Percentiles rank a stretch among this genome's conserved stretches.
phyloP scores from a whole-genome alignment of 768 basidiomycete genomes.

The Leucocoprinus birnbaumii region DNA sequence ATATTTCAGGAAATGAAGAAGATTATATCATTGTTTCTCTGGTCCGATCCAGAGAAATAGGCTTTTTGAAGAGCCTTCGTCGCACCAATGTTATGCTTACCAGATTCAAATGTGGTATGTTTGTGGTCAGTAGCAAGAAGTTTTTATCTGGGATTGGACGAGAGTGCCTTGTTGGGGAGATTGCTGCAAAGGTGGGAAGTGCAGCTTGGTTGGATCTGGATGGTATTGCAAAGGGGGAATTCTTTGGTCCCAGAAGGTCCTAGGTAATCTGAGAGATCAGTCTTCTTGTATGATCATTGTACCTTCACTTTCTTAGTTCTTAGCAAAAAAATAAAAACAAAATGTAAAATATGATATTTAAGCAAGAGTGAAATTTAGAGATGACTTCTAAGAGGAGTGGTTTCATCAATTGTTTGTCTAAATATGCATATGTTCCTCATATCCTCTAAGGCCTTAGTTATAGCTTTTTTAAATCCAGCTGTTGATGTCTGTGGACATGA shows the following conservation, averaged over 20 bases:
- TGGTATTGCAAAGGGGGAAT: constrained; percentile 34
- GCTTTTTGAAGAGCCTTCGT: constrained; percentile 63
- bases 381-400: constrained; percentile 22
- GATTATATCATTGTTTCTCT: constrained; percentile 73
- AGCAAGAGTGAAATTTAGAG: constrained; percentile 20
- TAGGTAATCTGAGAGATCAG: background rate
- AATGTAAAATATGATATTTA: constrained; percentile 1
- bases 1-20: constrained; percentile 70
- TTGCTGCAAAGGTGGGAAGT: constrained; percentile 33
- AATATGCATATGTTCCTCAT: constrained; percentile 58
- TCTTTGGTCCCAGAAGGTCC: constrained; percentile 5
- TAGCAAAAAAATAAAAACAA: constrained; percentile 1
- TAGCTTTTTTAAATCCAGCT: constrained; percentile 53
- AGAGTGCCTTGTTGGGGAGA: constrained; percentile 40
- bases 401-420: constrained; percentile 18
- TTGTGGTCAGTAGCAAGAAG: constrained; percentile 58
- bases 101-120: constrained; percentile 77
- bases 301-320: background rate
- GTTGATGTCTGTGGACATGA: constrained; percentile 73
- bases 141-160: constrained; percentile 58
- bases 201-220: constrained; percentile 35
- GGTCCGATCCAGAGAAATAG: constrained; percentile 59
- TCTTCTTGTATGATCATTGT: constrained; percentile 2
- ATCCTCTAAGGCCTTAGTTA: constrained; percentile 62
- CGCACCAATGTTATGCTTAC: constrained; percentile 89